Base-by-base conservation (phyloP, 2,329 filamentous ascomycete species). In the Talaromyces funiculosus region DNA sequence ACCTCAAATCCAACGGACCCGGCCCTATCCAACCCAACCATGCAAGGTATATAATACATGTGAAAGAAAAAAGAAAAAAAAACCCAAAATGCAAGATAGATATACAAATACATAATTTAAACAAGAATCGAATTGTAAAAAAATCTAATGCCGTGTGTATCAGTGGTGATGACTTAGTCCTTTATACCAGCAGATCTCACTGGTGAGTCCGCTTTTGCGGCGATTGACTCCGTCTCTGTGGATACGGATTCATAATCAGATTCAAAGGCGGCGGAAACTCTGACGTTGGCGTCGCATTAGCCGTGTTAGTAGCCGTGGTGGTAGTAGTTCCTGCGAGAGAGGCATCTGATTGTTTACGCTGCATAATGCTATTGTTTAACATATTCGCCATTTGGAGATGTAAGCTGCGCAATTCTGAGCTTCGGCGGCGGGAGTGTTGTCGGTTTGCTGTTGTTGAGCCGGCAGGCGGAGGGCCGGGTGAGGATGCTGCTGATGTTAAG, bases 321-420 rank as follows among this genome's bases (percentile, higher is more conserved):
- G 43, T 29, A 14, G 45, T 26, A 2, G 42, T 47, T 2, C 43
- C 45, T 9, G 45, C 16, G n/a, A 29, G 26, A 51, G 54, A 57
- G 10, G 16, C 16, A 16, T 59, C 57, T 1, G 57, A 59, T n/a
- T 59, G 57, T 42, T 59, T 59, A 3, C 57, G 20, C 14, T 54
- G 51, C 51, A 54, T 54, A 35, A 54, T 54, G 33, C 51, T 54
- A 20, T 54, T n/a, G 33, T 51, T 40, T 9, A 59, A 10, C 33
- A 59, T 59, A 14, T 59, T 59, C 3, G 45, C 57, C 57, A 59
- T 59, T 53, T 59, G 57, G 9, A 53, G 57, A 3, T 59, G 57
- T 33, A 59, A 33, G 20, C 37, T 38, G 12, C 57, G 57, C 45
- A 59, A 14, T 53, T 59, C 57, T 5, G 57, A 59, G 57, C 57